phyloP scores from a whole-genome alignment of 2,329 filamentous ascomycete species.

The Phialophora expanda region DNA sequence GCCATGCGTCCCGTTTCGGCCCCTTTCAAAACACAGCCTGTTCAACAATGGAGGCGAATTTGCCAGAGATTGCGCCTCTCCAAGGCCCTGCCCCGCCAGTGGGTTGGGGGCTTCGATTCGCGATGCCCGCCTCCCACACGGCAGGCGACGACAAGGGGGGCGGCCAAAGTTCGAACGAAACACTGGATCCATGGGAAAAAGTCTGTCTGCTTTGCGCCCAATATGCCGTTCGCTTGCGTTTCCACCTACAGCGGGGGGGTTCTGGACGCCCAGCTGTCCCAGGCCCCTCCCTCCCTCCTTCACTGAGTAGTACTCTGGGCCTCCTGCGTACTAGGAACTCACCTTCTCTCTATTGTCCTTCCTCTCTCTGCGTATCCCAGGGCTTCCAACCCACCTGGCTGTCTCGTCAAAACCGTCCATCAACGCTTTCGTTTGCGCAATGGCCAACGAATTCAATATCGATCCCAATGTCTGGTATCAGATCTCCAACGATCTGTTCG shows the following conservation, averaged over 20 bases:
- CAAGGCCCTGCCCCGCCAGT: background rate
- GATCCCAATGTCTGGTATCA: slow-evolving; percentile 15
- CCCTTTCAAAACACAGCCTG: background rate
- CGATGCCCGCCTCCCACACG: background rate
- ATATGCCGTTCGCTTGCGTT: background rate
- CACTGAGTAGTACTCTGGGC: no score
- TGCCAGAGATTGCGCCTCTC: background rate
- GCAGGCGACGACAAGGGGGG: background rate
- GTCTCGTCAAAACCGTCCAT: background rate
- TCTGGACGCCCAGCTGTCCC: background rate
- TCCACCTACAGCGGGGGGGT: background rate
- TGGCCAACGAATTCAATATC: slow-evolving; percentile 11
- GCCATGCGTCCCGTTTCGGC: background rate
- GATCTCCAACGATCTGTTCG: slow-evolving; percentile 2
- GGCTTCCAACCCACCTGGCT: background rate
- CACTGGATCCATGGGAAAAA: background rate
- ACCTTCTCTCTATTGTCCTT: background rate
- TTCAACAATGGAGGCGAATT: background rate
- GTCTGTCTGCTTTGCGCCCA: background rate
- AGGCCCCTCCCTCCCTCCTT: no score
- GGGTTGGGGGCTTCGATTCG: background rate
- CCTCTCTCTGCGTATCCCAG: background rate
- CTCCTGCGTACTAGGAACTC: background rate
- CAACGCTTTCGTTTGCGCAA: background rate
- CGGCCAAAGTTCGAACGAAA: background rate